Conservation (phyloP, 805 yeast species). For the Starmerella riodocensis region DNA sequence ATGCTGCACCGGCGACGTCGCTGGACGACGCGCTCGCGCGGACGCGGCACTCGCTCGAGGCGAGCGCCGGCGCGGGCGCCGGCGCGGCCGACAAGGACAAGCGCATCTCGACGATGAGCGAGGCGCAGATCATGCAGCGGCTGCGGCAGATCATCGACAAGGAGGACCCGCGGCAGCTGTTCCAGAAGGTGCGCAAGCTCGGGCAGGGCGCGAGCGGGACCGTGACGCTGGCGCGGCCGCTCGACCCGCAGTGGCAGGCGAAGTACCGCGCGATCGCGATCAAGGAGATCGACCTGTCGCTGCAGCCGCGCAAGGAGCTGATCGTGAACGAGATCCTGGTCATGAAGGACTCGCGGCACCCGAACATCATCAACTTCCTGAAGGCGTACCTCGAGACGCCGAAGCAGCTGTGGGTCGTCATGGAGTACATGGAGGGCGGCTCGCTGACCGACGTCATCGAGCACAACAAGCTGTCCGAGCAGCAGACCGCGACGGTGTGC, state of each 20-base stretch:
- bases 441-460: conserved; percentile 91
- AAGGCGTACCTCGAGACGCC: conserved; percentile 62
- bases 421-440: conserved; percentile 99
- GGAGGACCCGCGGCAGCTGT: conserved; percentile 67
- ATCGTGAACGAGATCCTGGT: conserved; percentile 92
- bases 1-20: background rate
- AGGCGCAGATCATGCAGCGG: conserved; percentile 72
- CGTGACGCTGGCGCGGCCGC: conserved; percentile 73
- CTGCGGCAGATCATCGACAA: conserved; percentile 69
- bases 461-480: conserved; percentile 67
- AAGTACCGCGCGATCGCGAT: conserved; percentile 54
- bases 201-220: conserved; percentile 99
- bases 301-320: conserved; percentile 87
- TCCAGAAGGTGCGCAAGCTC: conserved; percentile 49
- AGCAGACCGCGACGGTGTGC: conserved; percentile 85
- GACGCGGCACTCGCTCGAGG: conserved; percentile 31
- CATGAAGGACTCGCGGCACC: conserved; percentile 91
- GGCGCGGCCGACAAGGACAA: conserved; percentile 35
- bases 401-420: conserved; percentile 86
- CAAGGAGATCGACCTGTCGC: conserved; percentile 84
- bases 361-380: conserved; percentile 85
- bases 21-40: background rate
- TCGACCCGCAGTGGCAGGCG: conserved; percentile 25
- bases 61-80: conserved; percentile 26
- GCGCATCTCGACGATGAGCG: conserved; percentile 57